phyloP scores from a whole-genome alignment of 257 asterid species.

The Linaria vulgaris region DNA sequence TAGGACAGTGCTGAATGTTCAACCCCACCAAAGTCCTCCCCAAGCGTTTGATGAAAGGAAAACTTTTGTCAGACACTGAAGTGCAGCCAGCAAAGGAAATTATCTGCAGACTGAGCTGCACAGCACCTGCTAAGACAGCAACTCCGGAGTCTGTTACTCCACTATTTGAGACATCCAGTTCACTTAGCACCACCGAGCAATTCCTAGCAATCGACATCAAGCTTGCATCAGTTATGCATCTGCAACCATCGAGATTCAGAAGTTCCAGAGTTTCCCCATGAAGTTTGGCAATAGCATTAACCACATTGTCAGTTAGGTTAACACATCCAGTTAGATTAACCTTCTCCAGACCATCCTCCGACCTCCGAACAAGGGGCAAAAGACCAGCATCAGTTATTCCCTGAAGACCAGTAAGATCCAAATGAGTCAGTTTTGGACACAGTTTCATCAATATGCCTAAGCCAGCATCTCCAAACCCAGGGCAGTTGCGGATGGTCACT shows the following conservation, averaged over 20 bases:
- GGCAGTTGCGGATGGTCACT: slow-evolving; percentile 66
- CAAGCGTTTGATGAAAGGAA: slow-evolving; percentile 49
- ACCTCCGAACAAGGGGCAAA: slow-evolving; percentile 51
- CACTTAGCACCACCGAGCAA: slow-evolving; percentile 53
- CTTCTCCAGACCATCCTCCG: slow-evolving; percentile 62
- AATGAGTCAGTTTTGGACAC: slow-evolving; percentile 59
- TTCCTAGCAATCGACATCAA: slow-evolving; percentile 51
- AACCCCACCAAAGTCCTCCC: slow-evolving; percentile 62
- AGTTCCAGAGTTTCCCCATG: slow-evolving; percentile 67
- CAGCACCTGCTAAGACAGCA: slow-evolving; percentile 52
- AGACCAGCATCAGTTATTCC: slow-evolving; percentile 68
- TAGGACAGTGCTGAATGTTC: slow-evolving; percentile 69
- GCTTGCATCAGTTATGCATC: slow-evolving; percentile 52
- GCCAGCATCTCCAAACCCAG: slow-evolving; percentile 63
- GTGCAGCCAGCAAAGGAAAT: slow-evolving; percentile 68
- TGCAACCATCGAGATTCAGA: slow-evolving; percentile 76
- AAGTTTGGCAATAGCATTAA: slow-evolving; percentile 48
- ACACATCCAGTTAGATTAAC: slow-evolving; percentile 70
- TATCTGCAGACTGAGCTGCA: slow-evolving; percentile 54
- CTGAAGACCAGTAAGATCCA: slow-evolving; percentile 55
- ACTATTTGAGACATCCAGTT: slow-evolving; percentile 65
- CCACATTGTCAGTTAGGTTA: slow-evolving; percentile 58
- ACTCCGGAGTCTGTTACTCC: slow-evolving; percentile 65
- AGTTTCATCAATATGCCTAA: slow-evolving; percentile 49
- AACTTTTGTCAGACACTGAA: slow-evolving; percentile 52